These are phyloP conservation scores for Trichoderma reesei DNA, from an alignment of 495 filamentous ascomycete species.

Conservation along the genomic window DNA sequence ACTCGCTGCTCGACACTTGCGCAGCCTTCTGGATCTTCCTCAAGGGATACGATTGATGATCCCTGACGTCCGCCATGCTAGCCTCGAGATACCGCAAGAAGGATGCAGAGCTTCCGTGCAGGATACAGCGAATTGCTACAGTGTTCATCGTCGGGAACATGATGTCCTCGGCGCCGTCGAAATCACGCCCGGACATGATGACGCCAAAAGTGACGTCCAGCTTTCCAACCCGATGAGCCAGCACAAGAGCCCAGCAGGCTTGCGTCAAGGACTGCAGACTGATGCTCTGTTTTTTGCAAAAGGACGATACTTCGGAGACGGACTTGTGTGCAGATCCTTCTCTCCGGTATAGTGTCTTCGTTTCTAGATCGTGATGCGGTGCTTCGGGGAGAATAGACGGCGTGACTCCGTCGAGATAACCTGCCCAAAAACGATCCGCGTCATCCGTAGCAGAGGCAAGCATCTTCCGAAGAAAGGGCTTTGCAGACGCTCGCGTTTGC, in stretches of 20 bases:
- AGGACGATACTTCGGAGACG: conserved; percentile 25
- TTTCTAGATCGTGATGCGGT: neutral
- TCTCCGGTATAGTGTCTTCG: conserved; percentile 24
- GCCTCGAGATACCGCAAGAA: conserved; percentile 60
- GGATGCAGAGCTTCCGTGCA: conserved; percentile 49
- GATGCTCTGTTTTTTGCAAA: conserved; percentile 48
- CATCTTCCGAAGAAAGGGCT: conserved; percentile 37
- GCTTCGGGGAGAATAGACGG: conserved; percentile 24
- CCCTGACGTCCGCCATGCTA: conserved; percentile 39
- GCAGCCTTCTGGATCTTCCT: conserved; percentile 46
- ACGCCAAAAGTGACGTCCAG: conserved; percentile 63
- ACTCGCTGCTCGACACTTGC: conserved; percentile 16
- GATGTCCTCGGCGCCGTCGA: conserved; percentile 44
- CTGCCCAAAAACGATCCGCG: conserved; percentile 49
- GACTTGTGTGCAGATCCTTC: conserved; percentile 27
- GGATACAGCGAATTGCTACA: conserved; percentile 49
- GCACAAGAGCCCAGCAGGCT: conserved; percentile 52
- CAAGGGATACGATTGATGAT: conserved; percentile 58
- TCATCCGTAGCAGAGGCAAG: conserved; percentile 26
- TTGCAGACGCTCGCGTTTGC: conserved; percentile 32
- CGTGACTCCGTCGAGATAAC: conserved; percentile 41
- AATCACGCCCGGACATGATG: conserved; percentile 60
- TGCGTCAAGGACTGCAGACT: conserved; percentile 58
- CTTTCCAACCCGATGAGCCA: conserved; percentile 42
- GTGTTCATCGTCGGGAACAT: conserved; percentile 77